A percentile compares a stretch with the other conserved stretches of the same genome.
phyloP scores from a whole-genome alignment of 2,329 filamentous ascomycete species.

The Volutella citrinella region DNA sequence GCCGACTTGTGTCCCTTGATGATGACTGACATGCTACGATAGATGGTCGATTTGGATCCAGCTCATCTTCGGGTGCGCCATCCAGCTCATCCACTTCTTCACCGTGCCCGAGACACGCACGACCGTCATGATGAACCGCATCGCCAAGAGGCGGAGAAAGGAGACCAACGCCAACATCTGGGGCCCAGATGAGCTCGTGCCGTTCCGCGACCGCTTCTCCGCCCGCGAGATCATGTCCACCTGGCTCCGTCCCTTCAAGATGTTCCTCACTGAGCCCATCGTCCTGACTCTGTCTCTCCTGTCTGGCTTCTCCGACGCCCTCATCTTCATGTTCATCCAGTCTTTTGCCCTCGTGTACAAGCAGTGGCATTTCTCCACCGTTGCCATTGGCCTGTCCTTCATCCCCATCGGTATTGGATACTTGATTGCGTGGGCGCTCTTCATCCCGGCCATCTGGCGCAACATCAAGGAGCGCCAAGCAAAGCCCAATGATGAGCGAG shows the following conservation, averaged over 20 bases:
- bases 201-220: slow-evolving; percentile 57
- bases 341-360: slow-evolving; percentile 66
- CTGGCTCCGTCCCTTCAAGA: slow-evolving; percentile 65
- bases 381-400: slow-evolving; percentile 59
- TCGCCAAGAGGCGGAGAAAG: slow-evolving; percentile 71
- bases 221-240: slow-evolving; percentile 53
- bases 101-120: slow-evolving; percentile 76
- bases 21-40: too few species aligned
- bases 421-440: slow-evolving; percentile 56
- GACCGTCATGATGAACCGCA: slow-evolving; percentile 73
- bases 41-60: slow-evolving; percentile 78
- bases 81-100: slow-evolving; percentile 65
- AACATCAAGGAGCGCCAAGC: slow-evolving; percentile 49
- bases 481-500: slow-evolving; percentile 52
- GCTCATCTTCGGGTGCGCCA: slow-evolving; percentile 70
- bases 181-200: slow-evolving; percentile 69
- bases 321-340: slow-evolving; percentile 77
- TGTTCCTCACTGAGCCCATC: slow-evolving; percentile 74
- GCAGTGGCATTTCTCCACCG: slow-evolving; percentile 61
- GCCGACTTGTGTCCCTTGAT: too few species aligned
- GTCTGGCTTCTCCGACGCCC: slow-evolving; percentile 68
- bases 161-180: slow-evolving; percentile 59
- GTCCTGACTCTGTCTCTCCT: slow-evolving; percentile 68
- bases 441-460: slow-evolving; percentile 54
- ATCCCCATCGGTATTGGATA: slow-evolving; percentile 67